Evolutionary conservation across 2,329 filamentous ascomycete species (phyloP), one percentile per base, ranked within the genome.

Genomic region (Diaporthe longicolla): DNA sequence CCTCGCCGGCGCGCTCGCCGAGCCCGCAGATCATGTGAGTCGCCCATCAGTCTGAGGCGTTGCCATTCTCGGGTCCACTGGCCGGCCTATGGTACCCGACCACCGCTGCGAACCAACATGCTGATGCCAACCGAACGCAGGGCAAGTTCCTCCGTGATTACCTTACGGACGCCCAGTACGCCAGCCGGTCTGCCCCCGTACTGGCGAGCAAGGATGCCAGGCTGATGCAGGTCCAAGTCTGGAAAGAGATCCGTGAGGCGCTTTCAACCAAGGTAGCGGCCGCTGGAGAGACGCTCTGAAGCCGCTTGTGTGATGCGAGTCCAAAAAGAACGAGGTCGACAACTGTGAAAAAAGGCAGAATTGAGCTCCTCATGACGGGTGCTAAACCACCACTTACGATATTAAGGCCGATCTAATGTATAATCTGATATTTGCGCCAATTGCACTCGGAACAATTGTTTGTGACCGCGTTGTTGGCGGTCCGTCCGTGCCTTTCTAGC

Each of bases 81-180:
- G 43, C 19, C 15, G 40, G 15, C 19, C 17, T 19, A 15, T 43
- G 35, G 3, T 6, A 29, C 37, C 5, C 40, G 4, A 35, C 32
- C 9, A 8, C 32, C 48, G 4, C 13, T 21, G 40, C 19, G n/a
- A 26, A 40, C 2, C 55, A 11, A n/a, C 32, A 11, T 9, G 45
- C 63, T 66, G 32, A 66, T 32, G n/a, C 37, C 29, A 17, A 6
- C 13, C 4, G n/a, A 2, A 15, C 13, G 26, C 35, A 75, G 74
- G 72, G 74, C 19, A 76, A 72, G 45, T 76, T 76, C 15, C 43
- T 74, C 17, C 32, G 43, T 43, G 37, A 50, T n/a, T 76, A 74
- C 9, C 24, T 70, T 4, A 57, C 72, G 8, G 72, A 76, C 26
- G 48, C 73, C 1, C 72, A 61, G n/a, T 76, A 76, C 40, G 15